phyloP scores from a whole-genome alignment of 1,139 yeast species.

The Torulaspora pretoriensis region DNA sequence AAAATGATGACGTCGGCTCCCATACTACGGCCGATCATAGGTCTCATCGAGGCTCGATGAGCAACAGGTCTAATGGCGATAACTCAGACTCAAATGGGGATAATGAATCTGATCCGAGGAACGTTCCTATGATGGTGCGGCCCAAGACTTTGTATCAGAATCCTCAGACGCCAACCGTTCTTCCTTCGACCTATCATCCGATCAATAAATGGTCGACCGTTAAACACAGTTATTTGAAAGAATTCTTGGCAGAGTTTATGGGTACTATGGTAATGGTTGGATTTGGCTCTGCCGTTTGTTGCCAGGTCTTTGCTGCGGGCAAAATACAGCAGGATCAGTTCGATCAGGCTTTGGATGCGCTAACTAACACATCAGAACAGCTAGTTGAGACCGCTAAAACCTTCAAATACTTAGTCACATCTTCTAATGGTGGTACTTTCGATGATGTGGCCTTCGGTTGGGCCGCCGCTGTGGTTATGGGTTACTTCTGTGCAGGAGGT shows the following conservation, averaged over 20 bases:
- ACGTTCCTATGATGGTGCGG: conserved; percentile 34
- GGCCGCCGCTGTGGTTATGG: conserved; percentile 51
- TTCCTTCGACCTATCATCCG: conserved; percentile 38
- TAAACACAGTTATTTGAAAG: conserved; percentile 33
- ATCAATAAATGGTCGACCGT: conserved; percentile 36
- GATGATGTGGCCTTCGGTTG: conserved; percentile 44
- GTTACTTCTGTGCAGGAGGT: conserved; percentile 44
- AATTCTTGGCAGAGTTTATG: conserved; percentile 44
- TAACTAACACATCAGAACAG: conserved; percentile 14
- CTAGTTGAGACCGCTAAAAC: conserved; percentile 17
- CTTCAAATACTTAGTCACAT: conserved; percentile 21
- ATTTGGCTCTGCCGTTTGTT: conserved; percentile 46
- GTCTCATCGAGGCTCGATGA: conserved; percentile 5
- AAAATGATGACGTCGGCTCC: conserved; percentile 9
- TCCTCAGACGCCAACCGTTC: conserved; percentile 38
- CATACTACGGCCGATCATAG: conserved; percentile 5
- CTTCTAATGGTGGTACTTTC: conserved; percentile 40
- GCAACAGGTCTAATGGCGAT: conserved; percentile 6
- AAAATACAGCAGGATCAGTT: conserved; percentile 20
- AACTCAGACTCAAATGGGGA: conserved; percentile 6
- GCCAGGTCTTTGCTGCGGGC: conserved; percentile 38
- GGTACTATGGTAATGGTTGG: conserved; percentile 45
- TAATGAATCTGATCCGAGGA: conserved; percentile 11
- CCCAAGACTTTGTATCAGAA: conserved; percentile 37
- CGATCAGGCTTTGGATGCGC: conserved; percentile 14